Conservation (phyloP, 371 early-diverging fungal species). For the Circinella umbellata region DNA sequence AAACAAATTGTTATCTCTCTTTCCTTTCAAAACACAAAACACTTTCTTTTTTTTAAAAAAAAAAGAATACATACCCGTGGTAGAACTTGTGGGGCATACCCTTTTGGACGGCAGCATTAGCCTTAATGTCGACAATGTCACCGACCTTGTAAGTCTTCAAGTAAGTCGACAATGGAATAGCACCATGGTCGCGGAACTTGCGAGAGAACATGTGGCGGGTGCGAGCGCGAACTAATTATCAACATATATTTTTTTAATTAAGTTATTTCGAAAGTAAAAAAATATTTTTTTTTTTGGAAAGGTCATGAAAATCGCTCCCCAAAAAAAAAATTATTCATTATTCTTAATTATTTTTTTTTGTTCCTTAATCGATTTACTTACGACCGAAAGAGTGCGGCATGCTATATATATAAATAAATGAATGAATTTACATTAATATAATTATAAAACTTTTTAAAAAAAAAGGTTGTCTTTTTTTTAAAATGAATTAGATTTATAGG, state of each 20-base stretch:
- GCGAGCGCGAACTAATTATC: slow-evolving; percentile 83
- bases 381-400: slow-evolving; percentile 97
- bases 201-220: slow-evolving; percentile 99
- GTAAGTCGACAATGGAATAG: slow-evolving; percentile 95
- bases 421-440: neutral
- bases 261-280: too few species aligned
- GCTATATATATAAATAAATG: slow-evolving; percentile 6
- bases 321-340: slow-evolving; percentile 11
- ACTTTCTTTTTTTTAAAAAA: too few species aligned
- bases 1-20: too few species aligned
- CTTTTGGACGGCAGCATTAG: slow-evolving; percentile 94
- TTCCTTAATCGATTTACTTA: slow-evolving; percentile 32
- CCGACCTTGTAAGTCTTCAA: slow-evolving; percentile 95
- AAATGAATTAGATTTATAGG: too few species aligned
- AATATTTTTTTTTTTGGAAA: too few species aligned
- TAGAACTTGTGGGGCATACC: slow-evolving; percentile 99
- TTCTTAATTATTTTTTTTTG: slow-evolving; percentile 2
- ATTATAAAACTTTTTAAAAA: too few species aligned
- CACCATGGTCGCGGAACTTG: slow-evolving; percentile 95
- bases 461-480: too few species aligned
- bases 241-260: too few species aligned
- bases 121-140: slow-evolving; percentile 40
- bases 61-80: slow-evolving; percentile 82
- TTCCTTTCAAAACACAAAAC: too few species aligned
- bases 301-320: too few species aligned